A percentile compares a stretch with the other conserved stretches of the same genome.
Conservation (phyloP, 2,329 filamentous ascomycete genomes). For the Botrytis cinerea region DNA sequence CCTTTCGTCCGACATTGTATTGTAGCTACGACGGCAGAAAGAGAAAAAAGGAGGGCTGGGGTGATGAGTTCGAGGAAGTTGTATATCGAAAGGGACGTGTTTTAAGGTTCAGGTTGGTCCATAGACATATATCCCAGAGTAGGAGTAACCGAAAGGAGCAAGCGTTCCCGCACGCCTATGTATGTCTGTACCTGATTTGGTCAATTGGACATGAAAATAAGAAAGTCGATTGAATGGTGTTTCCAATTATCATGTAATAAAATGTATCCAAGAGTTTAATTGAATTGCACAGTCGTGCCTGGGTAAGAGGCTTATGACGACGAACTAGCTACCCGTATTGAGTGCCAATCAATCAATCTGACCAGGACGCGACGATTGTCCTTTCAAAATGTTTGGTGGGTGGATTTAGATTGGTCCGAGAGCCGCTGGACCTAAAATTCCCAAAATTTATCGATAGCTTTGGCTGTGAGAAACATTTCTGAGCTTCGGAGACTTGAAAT, state of each 20-base stretch:
- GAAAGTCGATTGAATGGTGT: neutral
- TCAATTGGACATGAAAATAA: neutral
- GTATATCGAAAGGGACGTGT: slow-evolving; percentile 1
- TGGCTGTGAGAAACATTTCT: slow-evolving; percentile 23
- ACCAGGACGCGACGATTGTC: slow-evolving; percentile 4
- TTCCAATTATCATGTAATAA: neutral
- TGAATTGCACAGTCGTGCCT: neutral
- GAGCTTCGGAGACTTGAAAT: slow-evolving; percentile 23
- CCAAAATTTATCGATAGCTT: slow-evolving; percentile 27
- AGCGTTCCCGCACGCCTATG: slow-evolving; percentile 4
- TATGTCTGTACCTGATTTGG: neutral
- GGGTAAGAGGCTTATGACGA: neutral
- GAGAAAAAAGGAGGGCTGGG: neutral
- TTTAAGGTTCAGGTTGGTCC: slow-evolving; percentile 12
- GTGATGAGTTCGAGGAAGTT: neutral
- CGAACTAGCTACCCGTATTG: neutral
- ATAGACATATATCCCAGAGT: neutral
- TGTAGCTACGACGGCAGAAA: neutral
- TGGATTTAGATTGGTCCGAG: slow-evolving; percentile 24
- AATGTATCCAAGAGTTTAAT: neutral
- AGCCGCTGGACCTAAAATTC: slow-evolving; percentile 22
- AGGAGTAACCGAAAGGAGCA: slow-evolving; percentile 16
- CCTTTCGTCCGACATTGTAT: slow-evolving; percentile 59
- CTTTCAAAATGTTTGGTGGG: slow-evolving; percentile 12
- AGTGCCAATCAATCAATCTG: slow-evolving; percentile 4